Percentiles rank a stretch among this genome's conserved stretches.
Conservation (phyloP, 345 rosid species). For the Hibiscus trionum region DNA sequence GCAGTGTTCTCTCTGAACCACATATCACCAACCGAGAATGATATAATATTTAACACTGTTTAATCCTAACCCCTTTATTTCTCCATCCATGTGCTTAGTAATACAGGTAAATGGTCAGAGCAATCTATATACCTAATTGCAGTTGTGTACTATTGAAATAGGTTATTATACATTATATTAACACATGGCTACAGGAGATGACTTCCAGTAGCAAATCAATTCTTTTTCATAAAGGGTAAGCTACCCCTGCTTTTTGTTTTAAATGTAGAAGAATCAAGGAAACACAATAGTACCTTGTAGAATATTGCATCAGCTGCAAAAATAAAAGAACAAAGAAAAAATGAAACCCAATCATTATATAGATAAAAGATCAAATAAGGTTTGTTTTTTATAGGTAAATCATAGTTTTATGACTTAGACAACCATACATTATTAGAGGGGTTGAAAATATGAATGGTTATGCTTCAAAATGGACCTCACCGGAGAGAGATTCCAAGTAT, state of each 20-base stretch:
- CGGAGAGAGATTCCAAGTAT: not conserved
- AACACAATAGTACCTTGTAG: constrained; percentile 53
- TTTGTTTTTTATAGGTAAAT: not conserved
- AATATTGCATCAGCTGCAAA: constrained; percentile 60
- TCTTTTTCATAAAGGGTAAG: not conserved
- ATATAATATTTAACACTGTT: not conserved
- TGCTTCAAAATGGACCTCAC: constrained; percentile 1
- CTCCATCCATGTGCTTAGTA: not conserved
- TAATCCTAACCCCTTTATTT: not conserved
- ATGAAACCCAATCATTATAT: constrained; percentile 4
- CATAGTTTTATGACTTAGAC: not conserved
- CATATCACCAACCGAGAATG: not conserved
- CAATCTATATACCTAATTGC: not conserved
- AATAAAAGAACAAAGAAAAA: constrained; percentile 18
- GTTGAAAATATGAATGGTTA: not conserved
- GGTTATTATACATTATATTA: not conserved
- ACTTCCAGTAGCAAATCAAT: not conserved
- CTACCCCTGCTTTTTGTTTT: not conserved
- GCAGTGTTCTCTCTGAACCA: not conserved
- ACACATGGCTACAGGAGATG: not conserved
- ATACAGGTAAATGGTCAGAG: not conserved
- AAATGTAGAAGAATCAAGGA: constrained; percentile 14
- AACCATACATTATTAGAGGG: constrained; percentile 15
- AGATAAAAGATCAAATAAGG: not conserved
- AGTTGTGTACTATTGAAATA: not conserved